These are phyloP conservation scores for Ustilago shanxiensis DNA, from an alignment of 1,284 basidiomycete species.

Conservation along the genomic window DNA sequence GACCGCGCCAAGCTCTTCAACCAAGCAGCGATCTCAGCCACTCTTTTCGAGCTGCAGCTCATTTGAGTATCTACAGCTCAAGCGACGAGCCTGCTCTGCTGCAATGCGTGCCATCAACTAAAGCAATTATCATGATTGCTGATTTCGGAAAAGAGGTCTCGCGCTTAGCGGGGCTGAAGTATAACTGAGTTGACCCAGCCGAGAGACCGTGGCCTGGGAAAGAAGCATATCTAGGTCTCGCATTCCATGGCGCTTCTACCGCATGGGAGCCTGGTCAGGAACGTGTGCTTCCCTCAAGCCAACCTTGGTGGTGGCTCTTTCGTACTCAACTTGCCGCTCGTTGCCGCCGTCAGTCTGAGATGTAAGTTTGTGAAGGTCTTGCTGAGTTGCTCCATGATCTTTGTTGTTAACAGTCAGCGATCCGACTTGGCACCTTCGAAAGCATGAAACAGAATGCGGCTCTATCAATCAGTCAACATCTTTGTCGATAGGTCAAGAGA, in stretches of 20 bases:
- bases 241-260: neutral
- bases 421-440: neutral
- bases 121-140: neutral
- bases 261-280: neutral
- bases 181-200: neutral
- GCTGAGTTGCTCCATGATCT: neutral
- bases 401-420: neutral
- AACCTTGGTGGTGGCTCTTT: neutral
- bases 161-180: conserved; percentile 33
- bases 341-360: neutral
- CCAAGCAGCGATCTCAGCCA: neutral
- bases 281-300: neutral
- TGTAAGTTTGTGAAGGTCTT: neutral
- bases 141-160: conserved; percentile 9
- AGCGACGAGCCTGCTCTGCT: neutral
- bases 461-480: too few species aligned
- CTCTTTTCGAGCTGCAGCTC: neutral
- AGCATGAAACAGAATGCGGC: too few species aligned
- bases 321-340: neutral
- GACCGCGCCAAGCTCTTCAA: neutral
- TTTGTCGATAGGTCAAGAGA: too few species aligned
- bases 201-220: conserved; percentile 26
- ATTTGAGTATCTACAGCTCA: too few species aligned
- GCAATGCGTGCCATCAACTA: neutral
- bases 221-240: neutral